Evolutionary conservation across 495 filamentous ascomycete genomes (phyloP).

Genomic region (Lepidopterella palustris): DNA sequence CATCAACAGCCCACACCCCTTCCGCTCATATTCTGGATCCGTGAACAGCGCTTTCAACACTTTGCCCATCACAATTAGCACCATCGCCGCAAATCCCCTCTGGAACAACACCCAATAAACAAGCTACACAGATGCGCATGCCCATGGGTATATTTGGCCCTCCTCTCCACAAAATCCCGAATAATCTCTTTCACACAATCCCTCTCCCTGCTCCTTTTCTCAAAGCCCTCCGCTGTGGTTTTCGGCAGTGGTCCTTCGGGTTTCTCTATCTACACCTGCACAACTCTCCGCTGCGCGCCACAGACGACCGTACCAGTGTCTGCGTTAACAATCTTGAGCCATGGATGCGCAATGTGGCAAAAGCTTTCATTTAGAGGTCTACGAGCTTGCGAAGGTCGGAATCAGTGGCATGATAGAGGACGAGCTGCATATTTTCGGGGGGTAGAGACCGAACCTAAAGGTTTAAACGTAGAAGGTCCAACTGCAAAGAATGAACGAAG

Average conservation of each 20-base stretch:
- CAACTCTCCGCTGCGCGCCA: neutral
- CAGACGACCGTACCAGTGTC: neutral
- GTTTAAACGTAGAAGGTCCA: too few relatives aligned
- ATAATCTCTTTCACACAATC: neutral
- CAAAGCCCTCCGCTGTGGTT: neutral
- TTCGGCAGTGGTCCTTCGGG: neutral
- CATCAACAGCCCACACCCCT: neutral
- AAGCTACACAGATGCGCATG: neutral
- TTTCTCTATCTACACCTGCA: neutral
- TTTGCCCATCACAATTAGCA: neutral
- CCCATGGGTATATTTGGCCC: neutral
- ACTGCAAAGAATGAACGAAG: neutral
- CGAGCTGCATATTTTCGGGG: neutral
- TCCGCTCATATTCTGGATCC: neutral
- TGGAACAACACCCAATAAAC: neutral
- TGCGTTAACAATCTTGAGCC: neutral
- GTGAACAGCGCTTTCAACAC: neutral
- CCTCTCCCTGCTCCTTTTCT: neutral
- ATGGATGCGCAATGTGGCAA: neutral
- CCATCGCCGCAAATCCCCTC: neutral
- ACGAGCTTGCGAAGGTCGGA: neutral
- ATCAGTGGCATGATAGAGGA: neutral
- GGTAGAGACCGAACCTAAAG: neutral
- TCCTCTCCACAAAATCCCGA: neutral
- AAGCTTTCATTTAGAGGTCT: neutral